Conservation (phyloP, 1,139 yeast species). For the Pichia terricola region DNA sequence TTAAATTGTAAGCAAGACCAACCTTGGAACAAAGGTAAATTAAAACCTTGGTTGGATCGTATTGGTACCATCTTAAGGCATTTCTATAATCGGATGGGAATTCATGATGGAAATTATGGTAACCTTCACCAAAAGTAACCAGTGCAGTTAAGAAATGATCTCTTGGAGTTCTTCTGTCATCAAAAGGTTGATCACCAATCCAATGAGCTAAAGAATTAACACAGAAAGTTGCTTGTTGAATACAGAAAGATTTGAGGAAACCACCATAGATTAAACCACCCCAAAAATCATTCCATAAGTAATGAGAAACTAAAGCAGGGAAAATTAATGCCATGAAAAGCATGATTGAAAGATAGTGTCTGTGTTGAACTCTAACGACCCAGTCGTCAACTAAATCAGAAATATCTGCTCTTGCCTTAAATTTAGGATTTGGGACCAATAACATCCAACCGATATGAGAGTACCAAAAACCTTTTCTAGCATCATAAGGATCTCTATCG, state of each 20-base stretch:
- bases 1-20: constrained; percentile 85
- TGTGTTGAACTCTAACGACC: constrained; percentile 87
- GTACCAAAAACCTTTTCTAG: constrained; percentile 91
- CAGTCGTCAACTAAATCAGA: constrained; percentile 85
- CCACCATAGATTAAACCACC: constrained; percentile 95
- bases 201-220: constrained; percentile 97
- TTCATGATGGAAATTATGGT: constrained; percentile 99
- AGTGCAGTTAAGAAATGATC: constrained; percentile 91
- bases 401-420: constrained; percentile 93
- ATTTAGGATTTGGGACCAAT: constrained; percentile 83
- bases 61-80: constrained; percentile 97
- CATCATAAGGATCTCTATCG: constrained; percentile 93
- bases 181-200: constrained; percentile 97
- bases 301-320: constrained; percentile 72
- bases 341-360: constrained; percentile 73
- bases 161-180: constrained; percentile 95
- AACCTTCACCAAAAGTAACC: constrained; percentile 96
- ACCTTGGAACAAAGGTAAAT: constrained; percentile 65
- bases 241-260: constrained; percentile 66
- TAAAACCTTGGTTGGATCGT: constrained; percentile 86
- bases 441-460: constrained; percentile 99
- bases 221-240: constrained; percentile 98
- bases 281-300: constrained; percentile 77
- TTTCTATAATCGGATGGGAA: constrained; percentile 98
- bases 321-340: constrained; percentile 55